Evolutionary conservation across 192 early-diverging fungal genomes (phyloP).

Genomic region (Diversispora epigaea): DNA sequence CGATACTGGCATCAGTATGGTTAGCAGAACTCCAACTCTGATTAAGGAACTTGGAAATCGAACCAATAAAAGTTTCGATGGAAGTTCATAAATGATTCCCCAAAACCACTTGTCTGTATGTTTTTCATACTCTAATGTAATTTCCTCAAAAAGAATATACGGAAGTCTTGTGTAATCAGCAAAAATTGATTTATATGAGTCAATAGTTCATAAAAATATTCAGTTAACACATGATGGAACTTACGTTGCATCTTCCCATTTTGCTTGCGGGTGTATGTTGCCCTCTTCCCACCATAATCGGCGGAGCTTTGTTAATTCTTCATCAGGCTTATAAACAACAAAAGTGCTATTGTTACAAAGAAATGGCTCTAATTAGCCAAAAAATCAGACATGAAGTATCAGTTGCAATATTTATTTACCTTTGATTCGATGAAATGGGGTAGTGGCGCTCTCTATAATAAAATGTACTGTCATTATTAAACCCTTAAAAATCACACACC

Average conservation of each 20-base stretch:
- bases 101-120: neutral
- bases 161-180: constrained; percentile 2
- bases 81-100: too few species aligned
- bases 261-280: constrained; percentile 4
- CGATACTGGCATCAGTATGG: neutral
- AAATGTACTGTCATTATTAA: too few species aligned
- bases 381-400: too few species aligned
- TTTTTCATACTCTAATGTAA: constrained; percentile 18
- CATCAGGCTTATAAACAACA: too few species aligned
- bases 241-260: constrained; percentile 17
- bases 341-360: too few species aligned
- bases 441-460: too few species aligned
- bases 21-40: too few species aligned
- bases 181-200: neutral
- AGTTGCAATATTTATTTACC: too few species aligned
- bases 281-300: neutral
- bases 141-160: neutral
- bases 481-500: too few species aligned
- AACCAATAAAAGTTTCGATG: neutral
- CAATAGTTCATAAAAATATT: neutral
- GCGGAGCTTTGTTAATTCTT: neutral
- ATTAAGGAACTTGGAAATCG: too few species aligned
- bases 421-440: too few species aligned
- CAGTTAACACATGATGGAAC: neutral
- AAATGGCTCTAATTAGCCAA: too few species aligned